Conservation (phyloP, 441 rosid species). For the Gossypium davidsonii region DNA sequence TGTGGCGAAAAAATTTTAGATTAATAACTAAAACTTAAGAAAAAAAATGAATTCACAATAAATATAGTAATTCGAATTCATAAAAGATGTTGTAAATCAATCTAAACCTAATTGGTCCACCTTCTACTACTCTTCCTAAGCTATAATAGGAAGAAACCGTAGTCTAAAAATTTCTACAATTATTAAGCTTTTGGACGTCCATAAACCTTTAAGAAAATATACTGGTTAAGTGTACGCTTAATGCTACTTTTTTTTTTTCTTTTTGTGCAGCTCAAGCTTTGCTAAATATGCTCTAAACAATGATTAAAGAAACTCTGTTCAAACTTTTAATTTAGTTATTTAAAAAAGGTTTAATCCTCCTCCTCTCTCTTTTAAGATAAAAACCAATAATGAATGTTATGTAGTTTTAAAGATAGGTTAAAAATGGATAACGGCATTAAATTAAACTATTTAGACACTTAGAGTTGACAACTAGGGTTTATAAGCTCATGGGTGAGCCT, state of each 20-base stretch:
- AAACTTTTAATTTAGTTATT: background rate
- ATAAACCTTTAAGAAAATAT: no score
- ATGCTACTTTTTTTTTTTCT: no score
- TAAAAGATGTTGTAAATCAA: background rate
- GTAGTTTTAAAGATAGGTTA: no score
- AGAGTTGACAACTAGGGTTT: background rate
- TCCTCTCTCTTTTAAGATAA: background rate
- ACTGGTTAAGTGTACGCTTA: no score
- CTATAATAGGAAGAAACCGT: background rate
- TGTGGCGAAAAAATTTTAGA: no score
- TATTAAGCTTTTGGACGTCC: no score
- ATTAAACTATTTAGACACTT: background rate
- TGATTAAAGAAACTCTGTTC: no score
- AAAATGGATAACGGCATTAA: background rate
- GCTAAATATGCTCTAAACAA: background rate
- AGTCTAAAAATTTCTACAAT: no score
- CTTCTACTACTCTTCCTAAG: background rate
- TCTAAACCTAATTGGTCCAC: background rate
- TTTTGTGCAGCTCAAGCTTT: background rate
- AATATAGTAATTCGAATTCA: no score
- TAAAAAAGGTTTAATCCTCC: background rate
- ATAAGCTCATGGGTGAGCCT: background rate
- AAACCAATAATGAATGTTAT: background rate
- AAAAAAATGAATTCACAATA: no score
- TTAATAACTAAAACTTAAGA: no score